These are phyloP conservation scores for Acanthamoeba culbertsoni DNA, from an alignment of 208 protist genomes.

Conservation along the genomic window DNA sequence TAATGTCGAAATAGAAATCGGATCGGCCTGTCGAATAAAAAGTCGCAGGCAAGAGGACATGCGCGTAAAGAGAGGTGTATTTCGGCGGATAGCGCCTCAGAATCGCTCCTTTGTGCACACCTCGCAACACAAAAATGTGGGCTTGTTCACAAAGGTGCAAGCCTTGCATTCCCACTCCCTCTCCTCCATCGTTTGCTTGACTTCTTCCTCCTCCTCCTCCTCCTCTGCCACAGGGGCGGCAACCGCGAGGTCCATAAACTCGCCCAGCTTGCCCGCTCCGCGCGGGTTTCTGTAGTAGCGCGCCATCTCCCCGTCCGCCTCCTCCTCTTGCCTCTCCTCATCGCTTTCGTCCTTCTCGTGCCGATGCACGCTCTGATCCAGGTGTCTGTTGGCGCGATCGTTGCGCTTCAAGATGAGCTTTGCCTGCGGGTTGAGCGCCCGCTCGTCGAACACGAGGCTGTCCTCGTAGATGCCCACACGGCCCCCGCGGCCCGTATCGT, in stretches of 20 bases:
- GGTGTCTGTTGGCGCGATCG: background rate
- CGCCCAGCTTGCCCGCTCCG: background rate
- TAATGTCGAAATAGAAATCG: too few relatives aligned
- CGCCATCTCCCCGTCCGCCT: background rate
- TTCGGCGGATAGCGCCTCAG: too few relatives aligned
- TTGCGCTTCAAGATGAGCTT: conserved; percentile 44
- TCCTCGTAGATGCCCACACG: conserved; percentile 28
- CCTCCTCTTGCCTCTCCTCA: background rate
- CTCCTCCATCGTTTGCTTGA: background rate
- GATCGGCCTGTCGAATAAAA: too few relatives aligned
- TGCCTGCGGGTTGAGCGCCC: background rate
- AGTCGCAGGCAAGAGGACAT: too few relatives aligned
- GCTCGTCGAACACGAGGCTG: background rate
- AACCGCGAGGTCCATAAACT: background rate
- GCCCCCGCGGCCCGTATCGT: background rate
- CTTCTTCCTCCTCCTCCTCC: background rate
- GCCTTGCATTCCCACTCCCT: background rate
- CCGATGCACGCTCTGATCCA: background rate
- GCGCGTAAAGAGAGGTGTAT: too few relatives aligned
- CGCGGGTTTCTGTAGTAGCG: background rate
- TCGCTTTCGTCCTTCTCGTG: background rate
- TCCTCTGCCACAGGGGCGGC: background rate
- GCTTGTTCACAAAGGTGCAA: background rate
- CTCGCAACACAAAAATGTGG: conserved; percentile 5
- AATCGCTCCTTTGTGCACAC: background rate